phyloP scores from a whole-genome alignment of 768 basidiomycete genomes.

The Serendipita indica region DNA sequence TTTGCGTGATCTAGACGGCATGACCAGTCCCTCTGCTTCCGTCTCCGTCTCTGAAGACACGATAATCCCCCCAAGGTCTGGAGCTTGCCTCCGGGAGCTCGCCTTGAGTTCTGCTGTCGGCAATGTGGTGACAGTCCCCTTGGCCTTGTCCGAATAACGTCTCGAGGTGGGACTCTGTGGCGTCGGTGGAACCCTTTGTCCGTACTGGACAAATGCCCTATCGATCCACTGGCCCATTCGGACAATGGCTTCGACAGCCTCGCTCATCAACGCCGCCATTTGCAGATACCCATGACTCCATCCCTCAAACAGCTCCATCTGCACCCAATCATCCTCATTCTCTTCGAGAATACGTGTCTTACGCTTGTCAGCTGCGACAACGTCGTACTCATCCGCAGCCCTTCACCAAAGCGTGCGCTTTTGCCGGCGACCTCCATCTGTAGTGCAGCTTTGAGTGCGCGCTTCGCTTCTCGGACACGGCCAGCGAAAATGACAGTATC shows the following conservation, averaged over 20 bases:
- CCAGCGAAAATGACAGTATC: conserved; percentile 96
- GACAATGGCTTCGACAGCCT: conserved; percentile 62
- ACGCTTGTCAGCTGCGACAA: conserved; percentile 21
- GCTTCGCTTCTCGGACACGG: conserved; percentile 87
- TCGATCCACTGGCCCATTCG: conserved; percentile 88
- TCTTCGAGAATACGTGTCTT: conserved; percentile 31
- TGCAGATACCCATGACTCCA: conserved; percentile 98
- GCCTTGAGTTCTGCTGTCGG: conserved; percentile 14
- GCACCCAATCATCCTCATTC: conserved; percentile 88
- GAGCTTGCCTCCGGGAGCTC: conserved; percentile 20
- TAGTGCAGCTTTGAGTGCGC: conserved; percentile 60
- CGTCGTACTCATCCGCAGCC: conserved; percentile 39
- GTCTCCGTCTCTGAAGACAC: conserved; percentile 37
- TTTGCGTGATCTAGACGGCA: conserved; percentile 36
- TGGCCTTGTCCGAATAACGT: conserved; percentile 15
- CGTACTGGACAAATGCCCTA: conserved; percentile 40
- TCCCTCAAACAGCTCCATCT: conserved; percentile 82
- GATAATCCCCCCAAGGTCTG: conserved; percentile 20
- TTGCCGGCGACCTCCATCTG: conserved; percentile 45
- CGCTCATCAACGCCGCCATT: conserved; percentile 77
- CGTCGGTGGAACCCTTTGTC: not conserved
- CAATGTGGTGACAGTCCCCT: conserved; percentile 11
- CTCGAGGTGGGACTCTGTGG: conserved; percentile 19
- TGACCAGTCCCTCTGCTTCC: conserved; percentile 43
- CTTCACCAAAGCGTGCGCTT: conserved; percentile 48